A percentile compares a stretch with the other conserved stretches of the same genome.
phyloP scores from a whole-genome alignment of 768 basidiomycete genomes.

The Flagelloscypha sp. region DNA sequence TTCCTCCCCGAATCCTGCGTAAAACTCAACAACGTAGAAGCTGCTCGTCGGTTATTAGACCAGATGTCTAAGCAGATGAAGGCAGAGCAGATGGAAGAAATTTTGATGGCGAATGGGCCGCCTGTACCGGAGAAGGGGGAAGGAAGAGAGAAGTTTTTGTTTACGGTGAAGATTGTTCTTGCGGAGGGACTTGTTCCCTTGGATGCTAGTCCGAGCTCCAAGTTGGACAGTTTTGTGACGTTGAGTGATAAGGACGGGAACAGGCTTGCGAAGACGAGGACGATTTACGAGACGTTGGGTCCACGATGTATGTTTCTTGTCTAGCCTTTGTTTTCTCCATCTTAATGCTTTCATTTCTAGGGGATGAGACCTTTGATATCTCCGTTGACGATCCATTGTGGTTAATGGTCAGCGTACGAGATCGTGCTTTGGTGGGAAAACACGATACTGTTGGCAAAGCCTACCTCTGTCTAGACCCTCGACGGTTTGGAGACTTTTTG shows the following conservation, averaged over 20 bases:
- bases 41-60: slow-evolving; percentile 83
- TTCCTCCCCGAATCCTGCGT: slow-evolving; percentile 92
- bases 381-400: slow-evolving; percentile 91
- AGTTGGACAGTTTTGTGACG: slow-evolving; percentile 86
- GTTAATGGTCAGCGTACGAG: slow-evolving; percentile 93
- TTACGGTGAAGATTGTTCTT: slow-evolving; percentile 88
- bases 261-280: slow-evolving; percentile 88
- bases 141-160: slow-evolving; percentile 66
- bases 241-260: slow-evolving; percentile 89
- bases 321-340: slow-evolving; percentile 5
- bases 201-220: slow-evolving; percentile 71
- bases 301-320: slow-evolving; percentile 78
- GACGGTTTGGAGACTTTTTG: slow-evolving; percentile 80
- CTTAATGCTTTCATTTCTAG: slow-evolving; percentile 36
- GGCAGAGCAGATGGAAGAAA: slow-evolving; percentile 75
- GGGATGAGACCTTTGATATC: slow-evolving; percentile 97
- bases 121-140: slow-evolving; percentile 67
- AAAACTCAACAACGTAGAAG: slow-evolving; percentile 95
- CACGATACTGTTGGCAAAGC: slow-evolving; percentile 88
- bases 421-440: slow-evolving; percentile 85
- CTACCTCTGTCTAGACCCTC: slow-evolving; percentile 87
- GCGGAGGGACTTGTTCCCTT: slow-evolving; percentile 81
- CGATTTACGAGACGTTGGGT: slow-evolving; percentile 82
- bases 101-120: slow-evolving; percentile 48
- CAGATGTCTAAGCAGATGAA: slow-evolving; percentile 90